Conservation (phyloP, 225 moss, liverwort and hornwort genomes). For the Pseudoscleropodium purum region DNA sequence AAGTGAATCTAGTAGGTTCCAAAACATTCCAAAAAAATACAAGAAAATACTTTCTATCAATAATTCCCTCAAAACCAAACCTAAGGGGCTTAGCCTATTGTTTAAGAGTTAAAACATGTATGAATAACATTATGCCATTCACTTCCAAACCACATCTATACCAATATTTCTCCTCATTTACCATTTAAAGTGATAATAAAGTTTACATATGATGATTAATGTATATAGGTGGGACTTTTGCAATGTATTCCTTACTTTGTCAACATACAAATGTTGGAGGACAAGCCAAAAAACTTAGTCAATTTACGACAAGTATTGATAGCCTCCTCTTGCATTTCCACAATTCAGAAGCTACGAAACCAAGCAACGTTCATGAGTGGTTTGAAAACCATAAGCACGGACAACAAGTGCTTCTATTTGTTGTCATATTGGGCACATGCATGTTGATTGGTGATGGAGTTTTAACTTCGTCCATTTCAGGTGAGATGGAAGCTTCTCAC, state of each 20-base stretch:
- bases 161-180: too few species aligned
- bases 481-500: neutral
- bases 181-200: neutral
- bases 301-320: slow-evolving; percentile 4
- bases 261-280: slow-evolving; percentile 60
- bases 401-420: slow-evolving; percentile 47
- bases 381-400: slow-evolving; percentile 35
- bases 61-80: neutral
- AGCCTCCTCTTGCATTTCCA: slow-evolving; percentile 47
- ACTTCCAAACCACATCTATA: neutral
- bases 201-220: neutral
- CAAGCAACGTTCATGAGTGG: slow-evolving; percentile 23
- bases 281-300: slow-evolving; percentile 21
- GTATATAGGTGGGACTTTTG: slow-evolving; percentile 76
- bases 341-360: neutral
- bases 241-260: slow-evolving; percentile 84
- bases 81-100: accelerated
- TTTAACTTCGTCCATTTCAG: slow-evolving; percentile 77
- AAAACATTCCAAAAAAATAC: neutral
- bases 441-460: slow-evolving; percentile 89
- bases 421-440: slow-evolving; percentile 79
- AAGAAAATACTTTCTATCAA: neutral
- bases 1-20: accelerated
- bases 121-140: neutral
- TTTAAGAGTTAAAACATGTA: neutral